Conservation (phyloP, 1,139 yeast species). For the Blastobotrys capitulatus region DNA sequence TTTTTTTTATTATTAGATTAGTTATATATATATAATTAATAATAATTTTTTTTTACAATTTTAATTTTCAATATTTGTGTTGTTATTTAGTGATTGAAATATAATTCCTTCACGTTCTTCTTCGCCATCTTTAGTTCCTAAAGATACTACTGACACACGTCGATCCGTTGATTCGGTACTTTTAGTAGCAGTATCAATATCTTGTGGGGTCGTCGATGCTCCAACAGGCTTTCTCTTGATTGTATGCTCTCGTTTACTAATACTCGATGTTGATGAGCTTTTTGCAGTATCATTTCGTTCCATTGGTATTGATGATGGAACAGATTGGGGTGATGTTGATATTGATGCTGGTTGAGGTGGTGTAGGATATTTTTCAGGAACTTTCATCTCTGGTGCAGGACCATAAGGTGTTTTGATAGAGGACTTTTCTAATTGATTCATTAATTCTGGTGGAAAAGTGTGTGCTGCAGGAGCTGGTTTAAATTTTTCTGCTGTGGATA, state of each 20-base stretch:
- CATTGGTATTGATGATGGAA: not conserved
- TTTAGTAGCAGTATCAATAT: not conserved
- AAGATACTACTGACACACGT: conserved; percentile 10
- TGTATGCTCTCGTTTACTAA: not conserved
- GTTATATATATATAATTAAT: not conserved
- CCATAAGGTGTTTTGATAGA: conserved; percentile 18
- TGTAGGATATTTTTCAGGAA: conserved; percentile 18
- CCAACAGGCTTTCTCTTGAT: conserved; percentile 23
- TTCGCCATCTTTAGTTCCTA: conserved; percentile 5
- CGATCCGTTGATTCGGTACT: conserved; percentile 1
- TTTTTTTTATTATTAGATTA: not conserved
- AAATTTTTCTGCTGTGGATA: conserved; percentile 3
- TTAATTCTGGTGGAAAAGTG: conserved; percentile 29
- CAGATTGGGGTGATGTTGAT: not conserved
- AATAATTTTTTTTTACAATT: not conserved
- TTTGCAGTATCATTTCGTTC: not conserved
- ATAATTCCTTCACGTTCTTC: conserved; percentile 9
- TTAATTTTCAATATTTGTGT: too few species aligned
- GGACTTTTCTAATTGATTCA: conserved; percentile 16
- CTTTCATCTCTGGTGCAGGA: conserved; percentile 25
- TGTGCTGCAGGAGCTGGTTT: conserved; percentile 28
- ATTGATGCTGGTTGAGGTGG: not conserved
- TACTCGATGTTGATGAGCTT: not conserved
- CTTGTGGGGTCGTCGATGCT: not conserved
- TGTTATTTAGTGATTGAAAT: not conserved